Evolutionary conservation across 257 asterid genomes (phyloP).

Genomic region (Haberlea rhodopensis): DNA sequence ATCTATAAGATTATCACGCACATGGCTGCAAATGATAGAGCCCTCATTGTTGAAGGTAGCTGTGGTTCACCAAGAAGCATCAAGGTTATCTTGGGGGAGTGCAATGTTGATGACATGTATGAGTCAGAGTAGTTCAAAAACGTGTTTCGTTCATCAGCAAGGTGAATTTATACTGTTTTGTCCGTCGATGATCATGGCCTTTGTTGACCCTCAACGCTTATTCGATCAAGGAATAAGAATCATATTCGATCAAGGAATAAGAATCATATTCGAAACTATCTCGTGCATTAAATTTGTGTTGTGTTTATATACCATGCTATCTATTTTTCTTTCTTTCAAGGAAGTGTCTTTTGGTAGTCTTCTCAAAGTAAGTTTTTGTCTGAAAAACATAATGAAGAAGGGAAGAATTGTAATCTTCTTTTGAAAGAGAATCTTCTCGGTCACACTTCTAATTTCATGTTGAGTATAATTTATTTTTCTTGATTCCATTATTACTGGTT

Average conservation of each 20-base stretch:
- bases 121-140: conserved; percentile 25
- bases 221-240: too few species aligned
- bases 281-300: neutral
- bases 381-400: too few species aligned
- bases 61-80: conserved; percentile 94
- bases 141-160: neutral
- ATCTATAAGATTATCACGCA: conserved; percentile 88
- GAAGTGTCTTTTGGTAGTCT: neutral
- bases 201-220: neutral
- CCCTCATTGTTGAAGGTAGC: conserved; percentile 90
- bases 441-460: too few species aligned
- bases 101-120: conserved; percentile 79
- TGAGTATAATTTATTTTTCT: too few species aligned
- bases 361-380: too few species aligned
- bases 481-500: too few species aligned
- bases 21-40: conserved; percentile 99
- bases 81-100: conserved; percentile 90
- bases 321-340: neutral
- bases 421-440: too few species aligned
- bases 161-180: neutral
- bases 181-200: neutral
- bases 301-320: neutral
- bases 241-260: neutral
- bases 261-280: neutral
- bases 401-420: too few species aligned